Conservation (phyloP, 139 green algal genomes). For the Yamagishiella unicocca region DNA sequence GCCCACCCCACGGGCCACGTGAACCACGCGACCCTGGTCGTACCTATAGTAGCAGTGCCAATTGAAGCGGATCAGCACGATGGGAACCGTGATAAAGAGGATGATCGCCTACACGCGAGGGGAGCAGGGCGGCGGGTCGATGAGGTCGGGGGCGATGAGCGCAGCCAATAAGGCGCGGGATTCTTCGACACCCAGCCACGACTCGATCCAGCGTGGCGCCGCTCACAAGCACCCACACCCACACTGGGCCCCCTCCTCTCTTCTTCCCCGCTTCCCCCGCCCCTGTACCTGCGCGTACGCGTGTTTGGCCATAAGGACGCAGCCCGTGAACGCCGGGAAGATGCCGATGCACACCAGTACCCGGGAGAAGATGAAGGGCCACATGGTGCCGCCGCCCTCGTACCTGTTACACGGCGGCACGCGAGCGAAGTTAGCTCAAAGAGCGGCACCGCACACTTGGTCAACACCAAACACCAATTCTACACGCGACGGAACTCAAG, state of each 20-base stretch:
- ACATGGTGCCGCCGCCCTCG: constrained; percentile 74
- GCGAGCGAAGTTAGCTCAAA: too few species aligned
- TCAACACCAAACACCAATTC: too few species aligned
- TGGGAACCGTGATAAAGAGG: constrained; percentile 72
- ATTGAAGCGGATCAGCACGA: constrained; percentile 78
- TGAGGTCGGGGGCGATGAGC: too few species aligned
- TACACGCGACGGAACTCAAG: too few species aligned
- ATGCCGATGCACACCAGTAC: constrained; percentile 63
- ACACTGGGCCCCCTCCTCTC: neutral
- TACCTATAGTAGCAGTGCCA: constrained; percentile 57
- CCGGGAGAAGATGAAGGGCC: constrained; percentile 66
- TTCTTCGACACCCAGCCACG: too few species aligned
- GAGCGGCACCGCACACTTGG: too few species aligned
- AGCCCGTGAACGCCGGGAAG: constrained; percentile 73
- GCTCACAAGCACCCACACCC: too few species aligned
- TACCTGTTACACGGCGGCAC: too few species aligned
- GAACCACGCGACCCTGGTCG: neutral
- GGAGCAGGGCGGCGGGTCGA: too few species aligned
- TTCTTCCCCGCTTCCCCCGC: neutral
- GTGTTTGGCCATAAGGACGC: constrained; percentile 75
- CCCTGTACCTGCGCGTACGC: constrained; percentile 64
- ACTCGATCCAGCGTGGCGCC: too few species aligned
- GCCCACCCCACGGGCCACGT: neutral
- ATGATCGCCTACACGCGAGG: constrained; percentile 71
- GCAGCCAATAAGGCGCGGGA: too few species aligned